phyloP scores from a whole-genome alignment of 1,284 basidiomycete species.

The Marasmius tenuissimus region DNA sequence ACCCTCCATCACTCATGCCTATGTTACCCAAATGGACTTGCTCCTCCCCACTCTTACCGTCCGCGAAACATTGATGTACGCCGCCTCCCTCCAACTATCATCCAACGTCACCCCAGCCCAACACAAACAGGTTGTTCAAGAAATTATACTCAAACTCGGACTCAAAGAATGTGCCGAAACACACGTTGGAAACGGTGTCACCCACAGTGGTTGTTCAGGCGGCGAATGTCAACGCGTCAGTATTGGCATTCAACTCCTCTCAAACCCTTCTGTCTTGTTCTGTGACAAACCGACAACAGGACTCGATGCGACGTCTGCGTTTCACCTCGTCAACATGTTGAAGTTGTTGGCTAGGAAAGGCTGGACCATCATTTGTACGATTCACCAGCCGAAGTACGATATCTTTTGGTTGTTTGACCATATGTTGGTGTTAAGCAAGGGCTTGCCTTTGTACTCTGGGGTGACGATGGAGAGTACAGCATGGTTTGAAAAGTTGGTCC shows the following conservation, averaged over 20 bases:
- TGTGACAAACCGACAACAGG: conserved; percentile 47
- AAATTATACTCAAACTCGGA: conserved; percentile 50
- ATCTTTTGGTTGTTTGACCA: conserved; percentile 46
- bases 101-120: conserved; percentile 30
- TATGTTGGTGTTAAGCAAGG: conserved; percentile 44
- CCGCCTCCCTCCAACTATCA: conserved; percentile 47
- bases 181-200: conserved; percentile 41
- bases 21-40: conserved; percentile 11
- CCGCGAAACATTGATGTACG: conserved; percentile 48
- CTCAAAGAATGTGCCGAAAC: conserved; percentile 46
- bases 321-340: conserved; percentile 45
- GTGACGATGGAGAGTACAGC: conserved; percentile 29
- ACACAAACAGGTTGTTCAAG: conserved; percentile 40
- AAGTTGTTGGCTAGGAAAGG: conserved; percentile 42
- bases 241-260: conserved; percentile 40
- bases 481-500: conserved; percentile 38
- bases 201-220: conserved; percentile 47
- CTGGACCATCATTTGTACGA: conserved; percentile 45
- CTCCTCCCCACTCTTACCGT: conserved; percentile 25
- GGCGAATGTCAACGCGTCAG: conserved; percentile 39
- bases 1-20: conserved; percentile 6
- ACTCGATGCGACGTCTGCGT: conserved; percentile 48
- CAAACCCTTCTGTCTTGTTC: conserved; percentile 45
- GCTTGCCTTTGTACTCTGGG: conserved; percentile 44
- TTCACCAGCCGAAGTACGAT: conserved; percentile 54